These are phyloP conservation scores for Fusarium scirpi DNA, from an alignment of 2,329 filamentous ascomycete genomes.

Conservation along the genomic window DNA sequence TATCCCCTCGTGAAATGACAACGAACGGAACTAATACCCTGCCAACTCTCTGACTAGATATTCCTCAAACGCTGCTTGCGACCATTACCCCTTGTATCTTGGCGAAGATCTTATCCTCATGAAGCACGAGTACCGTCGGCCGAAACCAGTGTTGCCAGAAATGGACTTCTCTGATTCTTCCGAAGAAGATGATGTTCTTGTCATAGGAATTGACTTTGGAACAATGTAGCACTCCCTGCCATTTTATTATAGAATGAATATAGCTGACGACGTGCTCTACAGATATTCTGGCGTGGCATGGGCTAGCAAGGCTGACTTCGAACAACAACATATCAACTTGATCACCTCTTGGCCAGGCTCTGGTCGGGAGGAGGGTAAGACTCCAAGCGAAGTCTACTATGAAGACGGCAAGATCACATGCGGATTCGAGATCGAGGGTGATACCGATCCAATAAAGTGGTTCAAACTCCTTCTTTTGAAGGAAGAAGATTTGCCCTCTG, in stretches of 20 bases:
- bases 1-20: too few relatives aligned
- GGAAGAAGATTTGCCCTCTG: not conserved
- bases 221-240: too few relatives aligned
- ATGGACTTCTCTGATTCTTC: not conserved
- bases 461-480: not conserved
- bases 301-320: not conserved
- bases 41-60: too few relatives aligned
- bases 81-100: not conserved
- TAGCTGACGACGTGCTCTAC: not conserved
- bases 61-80: rapidly evolving
- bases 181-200: not conserved
- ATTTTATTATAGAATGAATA: rapidly evolving
- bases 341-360: slow-evolving; percentile 1
- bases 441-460: not conserved
- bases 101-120: not conserved
- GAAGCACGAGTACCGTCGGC: not conserved
- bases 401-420: not conserved
- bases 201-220: slow-evolving; percentile 4
- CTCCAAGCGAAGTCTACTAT: not conserved
- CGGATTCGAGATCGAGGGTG: not conserved
- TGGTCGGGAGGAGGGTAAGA: not conserved
- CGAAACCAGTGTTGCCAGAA: not conserved
- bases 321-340: not conserved
- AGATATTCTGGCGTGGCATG: slow-evolving; percentile 3
- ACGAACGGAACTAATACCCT: too few relatives aligned